These are phyloP conservation scores for Chlorociboria aeruginascens DNA, from an alignment of 495 filamentous ascomycete species.

Conservation along the genomic window DNA sequence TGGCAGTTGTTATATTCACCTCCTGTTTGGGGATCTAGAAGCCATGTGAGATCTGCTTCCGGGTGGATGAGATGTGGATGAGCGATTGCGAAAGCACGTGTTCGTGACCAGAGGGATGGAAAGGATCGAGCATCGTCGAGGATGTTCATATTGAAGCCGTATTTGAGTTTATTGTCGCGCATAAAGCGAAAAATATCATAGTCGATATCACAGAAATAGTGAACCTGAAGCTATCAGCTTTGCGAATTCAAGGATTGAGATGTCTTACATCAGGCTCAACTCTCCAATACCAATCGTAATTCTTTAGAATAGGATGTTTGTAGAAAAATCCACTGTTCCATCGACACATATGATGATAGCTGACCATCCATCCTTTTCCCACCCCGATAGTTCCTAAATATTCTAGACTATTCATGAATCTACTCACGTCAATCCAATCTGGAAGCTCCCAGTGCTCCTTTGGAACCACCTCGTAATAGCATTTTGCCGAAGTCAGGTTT, in stretches of 20 bases:
- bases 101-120: constrained; percentile 35
- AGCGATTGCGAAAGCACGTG: constrained; percentile 30
- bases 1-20: constrained; percentile 35
- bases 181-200: constrained; percentile 67
- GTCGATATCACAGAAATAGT: constrained; percentile 58
- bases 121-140: constrained; percentile 39
- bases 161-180: constrained; percentile 61
- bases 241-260: neutral
- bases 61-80: constrained; percentile 35
- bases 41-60: constrained; percentile 38
- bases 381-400: constrained; percentile 42
- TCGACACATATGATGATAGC: constrained; percentile 63
- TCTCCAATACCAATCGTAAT: constrained; percentile 67
- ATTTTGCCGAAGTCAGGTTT: constrained; percentile 63
- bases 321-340: constrained; percentile 72
- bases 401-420: constrained; percentile 39
- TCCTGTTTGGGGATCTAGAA: constrained; percentile 24
- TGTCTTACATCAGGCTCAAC: constrained; percentile 39
- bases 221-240: constrained; percentile 15
- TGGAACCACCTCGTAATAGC: constrained; percentile 63
- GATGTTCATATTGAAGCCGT: constrained; percentile 48
- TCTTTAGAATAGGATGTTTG: constrained; percentile 48
- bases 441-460: constrained; percentile 64
- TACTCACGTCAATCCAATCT: constrained; percentile 48
- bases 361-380: constrained; percentile 42